phyloP scores from a whole-genome alignment of 2,329 filamentous ascomycete species.

The Ceratocystis alfenasii region DNA sequence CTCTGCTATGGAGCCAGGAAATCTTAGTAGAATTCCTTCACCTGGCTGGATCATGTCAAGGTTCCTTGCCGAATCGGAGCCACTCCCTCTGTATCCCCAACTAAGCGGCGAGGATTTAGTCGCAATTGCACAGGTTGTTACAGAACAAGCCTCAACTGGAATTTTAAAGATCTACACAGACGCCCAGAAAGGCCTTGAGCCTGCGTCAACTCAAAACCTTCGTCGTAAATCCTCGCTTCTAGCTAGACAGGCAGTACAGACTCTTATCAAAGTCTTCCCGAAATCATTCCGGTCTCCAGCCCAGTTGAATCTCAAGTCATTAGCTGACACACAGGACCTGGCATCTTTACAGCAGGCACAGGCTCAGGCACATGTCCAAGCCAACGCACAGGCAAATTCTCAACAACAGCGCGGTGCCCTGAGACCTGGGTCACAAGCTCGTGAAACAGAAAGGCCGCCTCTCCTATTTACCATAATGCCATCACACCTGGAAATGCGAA shows the following conservation, averaged over 20 bases:
- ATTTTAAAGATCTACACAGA: slow-evolving; percentile 31
- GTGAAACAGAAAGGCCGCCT: slow-evolving; percentile 39
- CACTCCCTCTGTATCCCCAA: slow-evolving; percentile 35
- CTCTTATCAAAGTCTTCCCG: slow-evolving; percentile 36
- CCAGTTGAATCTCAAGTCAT: slow-evolving; percentile 35
- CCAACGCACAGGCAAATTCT: slow-evolving; percentile 10
- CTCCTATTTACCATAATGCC: slow-evolving; percentile 51
- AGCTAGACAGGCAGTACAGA: slow-evolving; percentile 39
- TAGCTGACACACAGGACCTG: slow-evolving; percentile 47
- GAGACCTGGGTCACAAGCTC: background rate
- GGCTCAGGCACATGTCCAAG: slow-evolving; percentile 33
- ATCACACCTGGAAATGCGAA: slow-evolving; percentile 60
- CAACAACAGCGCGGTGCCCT: slow-evolving; percentile 5
- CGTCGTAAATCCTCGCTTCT: slow-evolving; percentile 32
- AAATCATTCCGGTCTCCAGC: slow-evolving; percentile 33
- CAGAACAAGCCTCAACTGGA: slow-evolving; percentile 53
- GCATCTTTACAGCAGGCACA: slow-evolving; percentile 36
- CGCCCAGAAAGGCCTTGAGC: slow-evolving; percentile 11
- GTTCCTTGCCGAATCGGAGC: slow-evolving; percentile 50
- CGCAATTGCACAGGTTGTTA: slow-evolving; percentile 57
- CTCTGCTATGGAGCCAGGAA: slow-evolving; percentile 39
- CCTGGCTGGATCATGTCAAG: slow-evolving; percentile 40
- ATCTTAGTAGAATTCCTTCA: slow-evolving; percentile 37
- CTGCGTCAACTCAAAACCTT: background rate
- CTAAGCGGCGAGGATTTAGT: slow-evolving; percentile 50